Percentiles rank a stretch among this genome's conserved stretches.
phyloP scores from a whole-genome alignment of 257 asterid species.

The Nicotiana otophora region DNA sequence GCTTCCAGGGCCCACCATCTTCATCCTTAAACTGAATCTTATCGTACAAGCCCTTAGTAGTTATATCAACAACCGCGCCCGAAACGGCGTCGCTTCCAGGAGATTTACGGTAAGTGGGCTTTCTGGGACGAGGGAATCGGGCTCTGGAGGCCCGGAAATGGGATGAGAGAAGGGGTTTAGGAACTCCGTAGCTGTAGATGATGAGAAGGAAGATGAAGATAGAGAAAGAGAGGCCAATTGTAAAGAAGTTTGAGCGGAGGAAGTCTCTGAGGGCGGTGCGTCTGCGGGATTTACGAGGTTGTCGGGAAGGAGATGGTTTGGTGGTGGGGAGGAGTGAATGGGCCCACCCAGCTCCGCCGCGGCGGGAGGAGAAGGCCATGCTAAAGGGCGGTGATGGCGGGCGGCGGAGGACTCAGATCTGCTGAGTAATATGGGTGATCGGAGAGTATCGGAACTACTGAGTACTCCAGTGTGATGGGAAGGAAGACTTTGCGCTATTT shows the following conservation, averaged over 20 bases:
- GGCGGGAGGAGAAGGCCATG: constrained; percentile 90
- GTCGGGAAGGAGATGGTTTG: constrained; percentile 39
- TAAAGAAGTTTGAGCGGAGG: constrained; percentile 63
- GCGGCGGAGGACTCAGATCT: constrained; percentile 14
- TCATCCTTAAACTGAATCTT: constrained; percentile 83
- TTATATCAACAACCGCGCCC: constrained; percentile 70
- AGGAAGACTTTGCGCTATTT: not conserved
- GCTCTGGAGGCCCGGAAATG: constrained; percentile 40
- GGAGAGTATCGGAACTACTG: not conserved
- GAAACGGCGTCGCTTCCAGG: constrained; percentile 40
- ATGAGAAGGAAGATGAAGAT: constrained; percentile 54
- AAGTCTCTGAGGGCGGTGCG: constrained; percentile 67
- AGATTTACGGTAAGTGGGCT: constrained; percentile 44
- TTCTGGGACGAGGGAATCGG: constrained; percentile 46
- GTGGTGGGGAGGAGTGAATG: constrained; percentile 58
- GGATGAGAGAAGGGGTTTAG: constrained; percentile 46
- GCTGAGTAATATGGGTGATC: not conserved
- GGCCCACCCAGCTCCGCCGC: constrained; percentile 75
- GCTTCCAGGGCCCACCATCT: constrained; percentile 98
- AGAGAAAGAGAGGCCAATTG: constrained; percentile 67
- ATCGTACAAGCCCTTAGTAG: constrained; percentile 80
- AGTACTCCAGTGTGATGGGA: not conserved
- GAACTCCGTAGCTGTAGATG: constrained; percentile 58
- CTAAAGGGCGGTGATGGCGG: not conserved
- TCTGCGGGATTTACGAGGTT: constrained; percentile 57